Evolutionary conservation across 768 basidiomycete species (phyloP).

Genomic region (Lentinula sp.): DNA sequence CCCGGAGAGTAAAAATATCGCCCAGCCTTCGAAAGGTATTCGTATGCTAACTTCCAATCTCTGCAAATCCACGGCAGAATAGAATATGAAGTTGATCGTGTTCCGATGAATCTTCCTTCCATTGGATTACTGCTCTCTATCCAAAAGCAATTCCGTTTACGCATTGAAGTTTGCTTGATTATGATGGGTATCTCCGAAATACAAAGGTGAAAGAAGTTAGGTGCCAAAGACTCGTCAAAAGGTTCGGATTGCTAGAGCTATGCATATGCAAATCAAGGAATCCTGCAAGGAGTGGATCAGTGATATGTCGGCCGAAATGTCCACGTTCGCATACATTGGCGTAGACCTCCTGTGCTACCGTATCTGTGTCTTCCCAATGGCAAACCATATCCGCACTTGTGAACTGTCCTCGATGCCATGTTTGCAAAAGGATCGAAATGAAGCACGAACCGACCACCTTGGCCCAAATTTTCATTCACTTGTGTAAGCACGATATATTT

Average conservation of each 20-base stretch:
- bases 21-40: not conserved
- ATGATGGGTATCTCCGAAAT: slow-evolving; percentile 10
- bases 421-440: not conserved
- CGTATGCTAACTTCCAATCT: not conserved
- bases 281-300: slow-evolving; percentile 41
- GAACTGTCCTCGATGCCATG: not conserved
- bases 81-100: not conserved
- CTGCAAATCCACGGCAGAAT: not conserved
- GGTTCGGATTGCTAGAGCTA: slow-evolving; percentile 55
- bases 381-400: slow-evolving; percentile 73
- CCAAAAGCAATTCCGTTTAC: too few relatives aligned
- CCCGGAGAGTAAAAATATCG: not conserved
- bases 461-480: slow-evolving; percentile 77
- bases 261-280: slow-evolving; percentile 60
- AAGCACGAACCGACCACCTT: slow-evolving; percentile 69
- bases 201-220: slow-evolving; percentile 10
- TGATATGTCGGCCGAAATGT: not conserved
- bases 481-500: slow-evolving; percentile 87
- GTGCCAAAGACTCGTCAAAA: slow-evolving; percentile 4
- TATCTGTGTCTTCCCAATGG: slow-evolving; percentile 86
- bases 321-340: slow-evolving; percentile 51
- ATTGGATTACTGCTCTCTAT: too few relatives aligned
- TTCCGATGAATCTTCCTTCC: not conserved
- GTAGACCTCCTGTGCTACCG: slow-evolving; percentile 72
- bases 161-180: not conserved